Conservation (phyloP, 208 protist genomes). For the Leishmania mexicana region DNA sequence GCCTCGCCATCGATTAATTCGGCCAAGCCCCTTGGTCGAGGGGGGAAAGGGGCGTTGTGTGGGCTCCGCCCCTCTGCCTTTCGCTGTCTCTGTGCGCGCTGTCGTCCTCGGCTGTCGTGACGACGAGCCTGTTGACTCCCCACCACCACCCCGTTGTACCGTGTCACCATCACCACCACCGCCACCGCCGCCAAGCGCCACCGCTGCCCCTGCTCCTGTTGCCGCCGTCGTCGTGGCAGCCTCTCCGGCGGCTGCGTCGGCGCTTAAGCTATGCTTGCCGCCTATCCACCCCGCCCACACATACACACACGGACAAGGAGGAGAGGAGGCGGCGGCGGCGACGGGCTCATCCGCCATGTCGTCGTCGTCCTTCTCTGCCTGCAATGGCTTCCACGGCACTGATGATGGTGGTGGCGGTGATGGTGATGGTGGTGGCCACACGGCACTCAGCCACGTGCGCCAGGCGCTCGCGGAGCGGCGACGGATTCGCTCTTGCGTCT, state of each 20-base stretch:
- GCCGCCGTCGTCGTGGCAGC: neutral
- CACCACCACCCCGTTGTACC: neutral
- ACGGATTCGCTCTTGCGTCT: neutral
- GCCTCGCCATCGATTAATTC: neutral
- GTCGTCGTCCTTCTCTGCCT: neutral
- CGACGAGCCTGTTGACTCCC: neutral
- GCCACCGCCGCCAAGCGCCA: neutral
- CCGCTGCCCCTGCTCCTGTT: neutral
- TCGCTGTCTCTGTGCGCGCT: neutral
- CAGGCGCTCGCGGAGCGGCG: slow-evolving; percentile 21
- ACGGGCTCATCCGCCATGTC: neutral
- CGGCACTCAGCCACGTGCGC: slow-evolving; percentile 8
- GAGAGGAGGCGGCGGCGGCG: neutral
- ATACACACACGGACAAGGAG: neutral
- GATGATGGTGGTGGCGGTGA: no score
- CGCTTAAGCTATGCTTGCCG: neutral
- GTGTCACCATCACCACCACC: neutral
- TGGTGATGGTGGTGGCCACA: neutral
- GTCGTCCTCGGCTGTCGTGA: neutral
- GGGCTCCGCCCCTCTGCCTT: no score
- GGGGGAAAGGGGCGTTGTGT: no score
- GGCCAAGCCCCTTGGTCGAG: neutral
- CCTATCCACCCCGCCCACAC: no score
- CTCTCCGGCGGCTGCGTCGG: neutral
- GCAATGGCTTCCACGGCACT: neutral